Evolutionary conservation across 2,329 filamentous ascomycete species (phyloP).

Genomic region (Alternaria consortialis): DNA sequence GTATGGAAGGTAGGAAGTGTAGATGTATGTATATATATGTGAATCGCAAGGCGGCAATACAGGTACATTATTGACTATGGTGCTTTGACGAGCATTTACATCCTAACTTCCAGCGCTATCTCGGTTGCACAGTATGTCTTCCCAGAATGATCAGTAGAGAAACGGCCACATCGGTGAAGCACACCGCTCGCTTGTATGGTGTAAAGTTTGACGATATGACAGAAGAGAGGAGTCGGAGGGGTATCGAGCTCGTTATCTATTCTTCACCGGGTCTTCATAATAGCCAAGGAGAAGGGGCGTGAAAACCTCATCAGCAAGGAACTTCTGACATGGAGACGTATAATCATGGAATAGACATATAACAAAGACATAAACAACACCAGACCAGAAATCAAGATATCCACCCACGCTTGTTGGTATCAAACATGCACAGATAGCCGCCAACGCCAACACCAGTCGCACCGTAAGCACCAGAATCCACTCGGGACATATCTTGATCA

Average conservation of each 20-base stretch:
- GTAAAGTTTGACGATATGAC: not conserved
- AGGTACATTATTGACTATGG: too few relatives aligned
- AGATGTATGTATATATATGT: too few relatives aligned
- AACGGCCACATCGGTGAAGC: not conserved
- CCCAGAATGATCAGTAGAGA: too few relatives aligned
- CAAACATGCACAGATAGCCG: not conserved
- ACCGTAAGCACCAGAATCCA: not conserved
- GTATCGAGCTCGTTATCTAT: not conserved
- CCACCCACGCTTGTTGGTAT: not conserved
- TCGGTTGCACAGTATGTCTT: too few relatives aligned
- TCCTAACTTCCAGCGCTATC: too few relatives aligned
- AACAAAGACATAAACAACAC: not conserved
- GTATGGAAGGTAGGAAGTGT: too few relatives aligned
- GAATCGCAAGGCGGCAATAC: too few relatives aligned
- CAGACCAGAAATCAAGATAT: not conserved
- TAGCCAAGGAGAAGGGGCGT: not conserved
- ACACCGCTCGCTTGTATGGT: not conserved
- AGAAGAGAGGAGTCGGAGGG: not conserved
- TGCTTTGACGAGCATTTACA: too few relatives aligned
- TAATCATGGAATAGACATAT: not conserved
- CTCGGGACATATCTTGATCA: not conserved
- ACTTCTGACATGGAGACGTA: not conserved
- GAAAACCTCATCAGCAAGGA: not conserved
- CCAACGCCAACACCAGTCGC: not conserved
- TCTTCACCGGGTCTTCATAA: not conserved